phyloP scores from a whole-genome alignment of 2,329 filamentous ascomycete species.

The Xylariales sp. region DNA sequence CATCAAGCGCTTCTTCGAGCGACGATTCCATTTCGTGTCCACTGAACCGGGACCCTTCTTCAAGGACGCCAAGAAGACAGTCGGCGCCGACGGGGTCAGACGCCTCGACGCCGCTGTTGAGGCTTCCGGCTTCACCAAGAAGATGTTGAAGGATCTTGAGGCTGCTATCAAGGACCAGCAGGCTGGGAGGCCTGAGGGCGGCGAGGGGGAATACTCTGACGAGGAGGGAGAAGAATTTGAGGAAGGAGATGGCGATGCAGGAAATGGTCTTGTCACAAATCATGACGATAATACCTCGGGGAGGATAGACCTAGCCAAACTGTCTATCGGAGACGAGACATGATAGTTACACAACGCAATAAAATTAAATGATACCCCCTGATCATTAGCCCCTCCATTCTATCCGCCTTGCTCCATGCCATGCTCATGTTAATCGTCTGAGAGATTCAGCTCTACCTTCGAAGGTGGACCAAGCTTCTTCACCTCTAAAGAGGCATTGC shows the following conservation, averaged over 20 bases:
- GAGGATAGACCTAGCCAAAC: slow-evolving; percentile 17
- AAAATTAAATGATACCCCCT: slow-evolving; percentile 10
- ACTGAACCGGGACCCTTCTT: slow-evolving; percentile 82
- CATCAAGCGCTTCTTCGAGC: slow-evolving; percentile 88
- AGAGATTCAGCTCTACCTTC: no score
- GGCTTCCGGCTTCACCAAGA: slow-evolving; percentile 92
- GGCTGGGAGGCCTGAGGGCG: slow-evolving; percentile 36
- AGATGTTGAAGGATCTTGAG: slow-evolving; percentile 93
- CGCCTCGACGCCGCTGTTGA: slow-evolving; percentile 84
- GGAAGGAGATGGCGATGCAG: slow-evolving; percentile 24
- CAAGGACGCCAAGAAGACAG: slow-evolving; percentile 71
- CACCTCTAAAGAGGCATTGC: no score
- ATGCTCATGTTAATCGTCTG: no score
- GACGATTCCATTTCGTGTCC: slow-evolving; percentile 81
- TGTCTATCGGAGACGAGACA: slow-evolving; percentile 22
- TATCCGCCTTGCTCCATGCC: not conserved
- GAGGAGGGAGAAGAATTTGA: slow-evolving; percentile 29
- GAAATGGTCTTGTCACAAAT: slow-evolving; percentile 15
- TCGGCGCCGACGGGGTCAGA: slow-evolving; percentile 59
- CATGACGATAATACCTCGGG: not conserved
- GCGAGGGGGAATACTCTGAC: slow-evolving; percentile 31
- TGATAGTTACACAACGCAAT: slow-evolving; percentile 10
- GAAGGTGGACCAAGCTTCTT: no score
- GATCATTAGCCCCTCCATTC: not conserved
- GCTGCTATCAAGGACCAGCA: slow-evolving; percentile 80